These are phyloP conservation scores for Xylaria telfairii DNA, from an alignment of 495 filamentous ascomycete genomes.

Conservation along the genomic window DNA sequence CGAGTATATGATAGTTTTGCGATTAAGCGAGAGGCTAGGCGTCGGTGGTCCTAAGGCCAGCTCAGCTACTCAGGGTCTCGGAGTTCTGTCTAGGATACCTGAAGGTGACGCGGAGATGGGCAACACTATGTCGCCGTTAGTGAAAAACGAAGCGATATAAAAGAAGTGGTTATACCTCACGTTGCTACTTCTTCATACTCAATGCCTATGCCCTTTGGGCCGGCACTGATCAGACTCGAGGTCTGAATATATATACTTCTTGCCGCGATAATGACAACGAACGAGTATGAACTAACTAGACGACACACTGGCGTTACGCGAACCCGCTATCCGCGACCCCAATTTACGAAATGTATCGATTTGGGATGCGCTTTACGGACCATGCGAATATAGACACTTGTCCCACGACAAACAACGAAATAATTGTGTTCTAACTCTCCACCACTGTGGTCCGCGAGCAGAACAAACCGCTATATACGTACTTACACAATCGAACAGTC, in stretches of 20 bases:
- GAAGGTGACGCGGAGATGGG: constrained; percentile 64
- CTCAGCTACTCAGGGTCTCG: constrained; percentile 59
- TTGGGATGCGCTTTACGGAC: not conserved
- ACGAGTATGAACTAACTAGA: constrained; percentile 2
- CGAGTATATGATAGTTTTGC: constrained; percentile 83
- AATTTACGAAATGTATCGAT: constrained; percentile 8
- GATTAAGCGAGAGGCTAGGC: constrained; percentile 86
- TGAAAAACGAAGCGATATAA: constrained; percentile 58
- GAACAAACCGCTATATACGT: not conserved
- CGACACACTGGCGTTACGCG: not conserved
- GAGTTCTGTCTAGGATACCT: constrained; percentile 71
- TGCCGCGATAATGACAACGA: constrained; percentile 14
- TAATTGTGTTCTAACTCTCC: constrained; percentile 14
- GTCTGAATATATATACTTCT: not conserved
- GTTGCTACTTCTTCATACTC: constrained; percentile 5
- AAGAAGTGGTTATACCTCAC: constrained; percentile 19
- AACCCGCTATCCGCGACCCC: not conserved
- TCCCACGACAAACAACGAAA: constrained; percentile 23
- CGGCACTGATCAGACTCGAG: not conserved
- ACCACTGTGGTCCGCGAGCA: constrained; percentile 2
- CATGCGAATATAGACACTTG: constrained; percentile 20
- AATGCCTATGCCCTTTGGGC: not conserved
- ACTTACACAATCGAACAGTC: constrained; percentile 15
- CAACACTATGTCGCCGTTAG: constrained; percentile 43
- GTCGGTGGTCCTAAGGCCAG: constrained; percentile 54